Evolutionary conservation across 306 rosid genomes (phyloP).

Genomic region (Fragaria ananassa): DNA sequence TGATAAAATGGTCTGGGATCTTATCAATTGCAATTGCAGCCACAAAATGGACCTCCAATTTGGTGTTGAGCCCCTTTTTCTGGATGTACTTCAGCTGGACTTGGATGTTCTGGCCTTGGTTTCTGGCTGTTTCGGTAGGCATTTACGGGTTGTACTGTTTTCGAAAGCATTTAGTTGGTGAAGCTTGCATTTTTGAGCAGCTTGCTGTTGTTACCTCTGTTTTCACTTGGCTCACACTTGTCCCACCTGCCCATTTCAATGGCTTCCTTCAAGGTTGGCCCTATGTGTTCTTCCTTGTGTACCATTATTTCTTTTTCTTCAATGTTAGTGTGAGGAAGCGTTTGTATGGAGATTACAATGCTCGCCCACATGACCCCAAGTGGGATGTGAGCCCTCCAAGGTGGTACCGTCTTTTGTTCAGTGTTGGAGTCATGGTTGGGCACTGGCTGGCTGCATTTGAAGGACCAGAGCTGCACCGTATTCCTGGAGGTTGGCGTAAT

Average conservation of each 20-base stretch:
- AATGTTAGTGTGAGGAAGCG: slow-evolving; percentile 75
- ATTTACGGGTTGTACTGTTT: slow-evolving; percentile 66
- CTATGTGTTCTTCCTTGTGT: slow-evolving; percentile 74
- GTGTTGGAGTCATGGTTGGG: slow-evolving; percentile 58
- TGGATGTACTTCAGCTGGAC: slow-evolving; percentile 99
- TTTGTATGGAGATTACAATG: slow-evolving; percentile 73
- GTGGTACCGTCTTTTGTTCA: slow-evolving; percentile 62
- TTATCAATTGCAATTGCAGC: slow-evolving; percentile 55
- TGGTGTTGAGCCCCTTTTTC: slow-evolving; percentile 69
- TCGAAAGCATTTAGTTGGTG: slow-evolving; percentile 55
- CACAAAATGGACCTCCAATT: slow-evolving; percentile 58
- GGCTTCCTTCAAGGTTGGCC: slow-evolving; percentile 99
- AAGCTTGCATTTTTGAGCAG: slow-evolving; percentile 75
- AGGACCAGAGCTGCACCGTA: slow-evolving; percentile 82
- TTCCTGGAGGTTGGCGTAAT: slow-evolving; percentile 71
- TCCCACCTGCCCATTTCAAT: slow-evolving; percentile 80
- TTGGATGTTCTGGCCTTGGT: slow-evolving; percentile 96
- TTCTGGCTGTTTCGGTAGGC: slow-evolving; percentile 47
- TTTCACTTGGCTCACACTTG: slow-evolving; percentile 94
- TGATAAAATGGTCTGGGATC: slow-evolving; percentile 69
- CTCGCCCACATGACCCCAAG: slow-evolving; percentile 79
- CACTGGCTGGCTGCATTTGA: slow-evolving; percentile 96
- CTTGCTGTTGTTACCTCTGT: slow-evolving; percentile 68
- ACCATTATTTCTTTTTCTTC: slow-evolving; percentile 93
- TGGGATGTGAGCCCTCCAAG: slow-evolving; percentile 70